These are phyloP conservation scores for Lantana camara DNA, from an alignment of 257 asterid species.

Conservation along the genomic window DNA sequence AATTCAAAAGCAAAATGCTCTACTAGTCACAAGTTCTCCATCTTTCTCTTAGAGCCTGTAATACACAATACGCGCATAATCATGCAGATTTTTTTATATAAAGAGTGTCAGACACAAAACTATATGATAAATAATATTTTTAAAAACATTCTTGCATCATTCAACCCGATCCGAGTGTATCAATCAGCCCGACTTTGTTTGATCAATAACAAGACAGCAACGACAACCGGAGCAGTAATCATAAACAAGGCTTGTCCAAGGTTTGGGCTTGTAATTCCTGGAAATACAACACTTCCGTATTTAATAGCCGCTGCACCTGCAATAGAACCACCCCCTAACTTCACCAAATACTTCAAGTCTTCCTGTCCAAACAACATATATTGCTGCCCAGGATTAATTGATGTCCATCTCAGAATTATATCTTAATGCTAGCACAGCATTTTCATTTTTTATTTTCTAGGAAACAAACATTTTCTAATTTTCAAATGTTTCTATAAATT, in stretches of 20 bases:
- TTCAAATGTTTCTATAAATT: too few relatives aligned
- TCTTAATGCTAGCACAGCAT: too few relatives aligned
- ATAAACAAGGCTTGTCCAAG: conserved; percentile 46
- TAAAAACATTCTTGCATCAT: neutral
- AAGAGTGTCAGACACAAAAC: too few relatives aligned
- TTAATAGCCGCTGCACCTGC: conserved; percentile 71
- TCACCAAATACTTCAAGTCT: conserved; percentile 50
- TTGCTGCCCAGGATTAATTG: too few relatives aligned
- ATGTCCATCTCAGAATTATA: too few relatives aligned
- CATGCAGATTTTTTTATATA: too few relatives aligned
- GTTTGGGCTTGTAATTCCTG: conserved; percentile 56
- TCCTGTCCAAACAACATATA: conserved; percentile 43
- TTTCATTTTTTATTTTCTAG: too few relatives aligned
- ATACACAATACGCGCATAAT: too few relatives aligned
- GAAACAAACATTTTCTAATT: too few relatives aligned
- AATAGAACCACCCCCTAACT: conserved; percentile 59
- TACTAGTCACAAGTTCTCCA: too few relatives aligned
- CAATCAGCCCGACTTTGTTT: conserved; percentile 41
- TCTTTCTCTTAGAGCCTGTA: too few relatives aligned
- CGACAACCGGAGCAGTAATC: conserved; percentile 51
- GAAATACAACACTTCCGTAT: conserved; percentile 61
- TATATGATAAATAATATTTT: too few relatives aligned
- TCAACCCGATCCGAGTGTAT: neutral
- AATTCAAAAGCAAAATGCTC: neutral
- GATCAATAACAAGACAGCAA: conserved; percentile 46